A percentile compares a stretch with the other conserved stretches of the same genome.
phyloP scores from a whole-genome alignment of 305 asterid species.

The Fraxinus nigra region DNA sequence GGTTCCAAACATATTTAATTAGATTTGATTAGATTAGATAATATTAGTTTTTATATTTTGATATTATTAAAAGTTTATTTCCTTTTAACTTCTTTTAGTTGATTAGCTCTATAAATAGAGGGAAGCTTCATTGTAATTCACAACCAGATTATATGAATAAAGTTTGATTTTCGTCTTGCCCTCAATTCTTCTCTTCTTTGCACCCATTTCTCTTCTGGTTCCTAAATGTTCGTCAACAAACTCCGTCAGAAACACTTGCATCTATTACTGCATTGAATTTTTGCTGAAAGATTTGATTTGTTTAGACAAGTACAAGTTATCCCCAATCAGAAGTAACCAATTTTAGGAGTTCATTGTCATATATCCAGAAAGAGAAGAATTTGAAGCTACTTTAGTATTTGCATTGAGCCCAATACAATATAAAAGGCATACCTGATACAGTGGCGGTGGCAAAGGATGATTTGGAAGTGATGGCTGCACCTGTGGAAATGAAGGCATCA shows the following conservation, averaged over 20 bases:
- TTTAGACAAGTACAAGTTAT: background rate
- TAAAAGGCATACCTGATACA: slow-evolving; percentile 63
- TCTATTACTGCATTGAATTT: background rate
- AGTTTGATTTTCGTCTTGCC: background rate
- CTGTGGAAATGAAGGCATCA: slow-evolving; percentile 72
- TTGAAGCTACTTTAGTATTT: slow-evolving; percentile 14
- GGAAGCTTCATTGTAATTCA: background rate
- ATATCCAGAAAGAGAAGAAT: slow-evolving; percentile 10
- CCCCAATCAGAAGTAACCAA: background rate
- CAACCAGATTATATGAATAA: background rate
- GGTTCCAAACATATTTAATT: background rate
- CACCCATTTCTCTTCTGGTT: background rate
- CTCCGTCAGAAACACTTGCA: background rate
- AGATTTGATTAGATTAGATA: background rate
- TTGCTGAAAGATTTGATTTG: background rate
- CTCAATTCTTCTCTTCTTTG: background rate
- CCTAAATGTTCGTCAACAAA: background rate
- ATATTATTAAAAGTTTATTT: too few species aligned
- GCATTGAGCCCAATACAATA: slow-evolving; percentile 17
- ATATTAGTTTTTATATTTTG: background rate
- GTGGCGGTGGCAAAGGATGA: slow-evolving; percentile 57
- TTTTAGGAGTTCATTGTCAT: background rate
- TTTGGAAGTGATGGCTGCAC: slow-evolving; percentile 66
- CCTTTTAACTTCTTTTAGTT: background rate
- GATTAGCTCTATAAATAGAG: background rate